Evolutionary conservation across 2,329 filamentous ascomycete genomes (phyloP).

Genomic region (Penicillium hordei): DNA sequence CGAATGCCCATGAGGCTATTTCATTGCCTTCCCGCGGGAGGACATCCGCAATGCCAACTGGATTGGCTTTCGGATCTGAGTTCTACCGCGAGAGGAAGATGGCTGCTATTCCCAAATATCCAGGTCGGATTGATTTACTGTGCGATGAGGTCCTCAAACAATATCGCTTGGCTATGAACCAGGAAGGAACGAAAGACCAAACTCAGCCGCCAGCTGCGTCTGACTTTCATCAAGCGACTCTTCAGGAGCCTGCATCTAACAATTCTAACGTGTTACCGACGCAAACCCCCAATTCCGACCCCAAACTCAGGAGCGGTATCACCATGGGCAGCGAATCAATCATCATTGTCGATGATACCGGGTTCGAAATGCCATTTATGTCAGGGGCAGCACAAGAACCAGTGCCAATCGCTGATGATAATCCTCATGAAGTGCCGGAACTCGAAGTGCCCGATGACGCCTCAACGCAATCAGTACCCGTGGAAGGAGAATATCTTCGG

Average conservation of each 20-base stretch:
- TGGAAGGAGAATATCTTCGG: constrained; percentile 29
- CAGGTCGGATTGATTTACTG: constrained; percentile 74
- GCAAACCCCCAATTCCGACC: constrained; percentile 24
- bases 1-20: constrained; percentile 36
- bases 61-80: constrained; percentile 48
- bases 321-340: constrained; percentile 87
- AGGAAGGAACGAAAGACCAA: constrained; percentile 12
- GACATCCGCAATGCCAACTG: constrained; percentile 45
- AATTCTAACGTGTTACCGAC: constrained; percentile 3
- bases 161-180: constrained; percentile 69
- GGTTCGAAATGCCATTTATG: constrained; percentile 40
- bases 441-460: constrained; percentile 3
- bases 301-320: constrained; percentile 54
- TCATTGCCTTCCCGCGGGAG: constrained; percentile 33
- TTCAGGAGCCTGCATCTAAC: constrained; percentile 5
- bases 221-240: constrained; percentile 7
- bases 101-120: constrained; percentile 41
- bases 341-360: constrained; percentile 73
- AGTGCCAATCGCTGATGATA: background rate
- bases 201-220: constrained; percentile 6
- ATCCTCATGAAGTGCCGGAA: background rate
- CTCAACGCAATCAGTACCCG: constrained; percentile 25
- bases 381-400: constrained; percentile 36
- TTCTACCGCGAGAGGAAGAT: constrained; percentile 43
- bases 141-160: constrained; percentile 76